Evolutionary conservation across 2,329 filamentous ascomycete species (phyloP), one percentile per base, ranked within the genome.

Genomic region (Ambrosiella beaveri): DNA sequence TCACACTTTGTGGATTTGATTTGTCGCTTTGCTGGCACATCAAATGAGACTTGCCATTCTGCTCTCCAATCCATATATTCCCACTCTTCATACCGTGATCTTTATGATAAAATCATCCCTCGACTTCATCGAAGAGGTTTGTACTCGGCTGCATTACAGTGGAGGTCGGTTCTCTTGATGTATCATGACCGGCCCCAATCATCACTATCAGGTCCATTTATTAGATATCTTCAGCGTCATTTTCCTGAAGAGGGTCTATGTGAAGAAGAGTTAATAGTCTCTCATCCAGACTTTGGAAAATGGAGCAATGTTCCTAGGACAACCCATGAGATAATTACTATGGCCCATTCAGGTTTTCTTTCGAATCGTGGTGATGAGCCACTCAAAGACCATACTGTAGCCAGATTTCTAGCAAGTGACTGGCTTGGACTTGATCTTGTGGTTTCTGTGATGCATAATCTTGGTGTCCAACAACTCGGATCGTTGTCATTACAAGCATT

Each of bases 401-500:
- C 89, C n/a, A 79, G 83, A 62, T 81, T 88, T 71, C 90, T 95
- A 66, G 89, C 89, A 8, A 83, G 75, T 59, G 71, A 71, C 15
- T 85, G 86, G 68, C 76, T 93, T 19, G 79, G 83, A 1, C 73
- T 89, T 8, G 81, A 90, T 58, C 78, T 84, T 63, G 80, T 88
- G 35, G 80, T 94, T 57, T 78, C 78, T 39, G 76, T 86, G 6
- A 72, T 93, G 15, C 75, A 78, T 58, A 80, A 85, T 64, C 78
- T 95, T 56, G 86, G 86, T 1, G 73, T 94, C 4, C 74, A 80
- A 53, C 72, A 75, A 40, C 84, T 95, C 62, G 89, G 89, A 0
- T 84, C 88, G 0, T 71, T 85, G 15, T 85, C 88, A 3, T 67
- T 95, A 17, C 85, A 89, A 62, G 84, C 90, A 51, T 80, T 95